Evolutionary conservation across 2,329 filamentous ascomycete genomes (phyloP), one percentile per base, ranked within the genome.

Genomic region (Claviceps sp.): DNA sequence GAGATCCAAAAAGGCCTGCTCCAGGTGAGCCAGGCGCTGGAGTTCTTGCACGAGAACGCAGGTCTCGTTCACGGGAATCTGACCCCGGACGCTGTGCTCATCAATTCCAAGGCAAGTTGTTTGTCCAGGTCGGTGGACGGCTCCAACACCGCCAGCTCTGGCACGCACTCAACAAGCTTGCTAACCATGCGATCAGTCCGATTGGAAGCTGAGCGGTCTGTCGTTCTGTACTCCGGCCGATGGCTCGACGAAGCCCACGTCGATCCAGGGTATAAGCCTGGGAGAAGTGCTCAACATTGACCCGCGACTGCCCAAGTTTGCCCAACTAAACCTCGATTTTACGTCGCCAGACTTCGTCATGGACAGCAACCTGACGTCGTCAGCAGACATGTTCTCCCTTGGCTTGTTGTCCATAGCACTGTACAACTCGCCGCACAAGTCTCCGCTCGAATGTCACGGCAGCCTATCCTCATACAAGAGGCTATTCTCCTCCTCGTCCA

Each of bases 161-260:
- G 8, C 38, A 29, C 9, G 29, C 29, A 22, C 34, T 6, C 13
- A 14, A 43, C 7, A 9, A 17, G 23, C 16, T 17, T 16, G 29
- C 22, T 50, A 23, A 50, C 36, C 23, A 16, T 1, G 2, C 29
- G 16, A 23, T 55, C 61, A 87, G 83, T 95, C 88, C 47, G 93
- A 98, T 67, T 98, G 93, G 93, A 98, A 98, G 66, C 87, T 98
- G 55, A 91, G 89, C 59, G 93, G 91, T n/a, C 77, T 98, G 40
- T 81, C 86, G 0, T 98, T 96, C 66, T 88, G 86, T 64, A 86
- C 86, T 45, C 86, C 89, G 14, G 80, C 87, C 47, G 86, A 89
- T 59, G 78, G 80, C 59, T 86, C 86, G 20, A 83, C 80, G 29
- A 83, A 85, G 58, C 75, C 83, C 45, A 86, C 87, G 3, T 85